Percentiles rank a stretch among this genome's conserved stretches.
phyloP scores from a whole-genome alignment of 1,284 basidiomycete genomes.

The Tylopilus sp. region DNA sequence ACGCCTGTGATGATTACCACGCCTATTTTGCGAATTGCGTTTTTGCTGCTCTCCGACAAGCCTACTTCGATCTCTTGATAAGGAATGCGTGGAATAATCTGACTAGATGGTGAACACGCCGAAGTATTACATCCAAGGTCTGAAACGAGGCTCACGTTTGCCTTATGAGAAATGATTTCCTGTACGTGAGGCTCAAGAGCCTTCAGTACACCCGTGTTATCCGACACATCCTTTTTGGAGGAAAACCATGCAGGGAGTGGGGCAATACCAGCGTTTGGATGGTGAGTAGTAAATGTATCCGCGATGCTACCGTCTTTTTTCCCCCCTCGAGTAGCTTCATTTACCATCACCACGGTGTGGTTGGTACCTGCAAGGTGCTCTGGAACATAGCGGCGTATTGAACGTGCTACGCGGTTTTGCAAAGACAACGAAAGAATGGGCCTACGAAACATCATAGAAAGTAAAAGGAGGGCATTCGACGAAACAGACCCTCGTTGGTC shows the following conservation, averaged over 20 bases:
- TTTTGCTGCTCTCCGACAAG: conserved; percentile 51
- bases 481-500: background rate
- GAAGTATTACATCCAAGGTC: background rate
- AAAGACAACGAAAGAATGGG: background rate
- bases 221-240: conserved; percentile 68
- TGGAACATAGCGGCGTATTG: background rate
- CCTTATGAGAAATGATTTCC: conserved; percentile 58
- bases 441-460: conserved; percentile 11
- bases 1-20: conserved; percentile 72
- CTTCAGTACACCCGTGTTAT: conserved; percentile 57
- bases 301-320: conserved; percentile 36
- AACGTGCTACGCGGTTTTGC: background rate
- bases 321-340: conserved; percentile 2
- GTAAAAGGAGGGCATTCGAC: background rate
- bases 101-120: conserved; percentile 7
- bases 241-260: conserved; percentile 67
- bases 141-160: conserved; percentile 46
- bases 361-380: background rate
- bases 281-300: conserved; percentile 43
- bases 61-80: conserved; percentile 62
- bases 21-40: conserved; percentile 65
- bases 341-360: conserved; percentile 21
- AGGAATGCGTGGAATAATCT: conserved; percentile 70
- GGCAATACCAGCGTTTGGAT: conserved; percentile 3
- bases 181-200: conserved; percentile 58